phyloP scores from a whole-genome alignment of 768 basidiomycete genomes.

The Gymnopilus dilepis region DNA sequence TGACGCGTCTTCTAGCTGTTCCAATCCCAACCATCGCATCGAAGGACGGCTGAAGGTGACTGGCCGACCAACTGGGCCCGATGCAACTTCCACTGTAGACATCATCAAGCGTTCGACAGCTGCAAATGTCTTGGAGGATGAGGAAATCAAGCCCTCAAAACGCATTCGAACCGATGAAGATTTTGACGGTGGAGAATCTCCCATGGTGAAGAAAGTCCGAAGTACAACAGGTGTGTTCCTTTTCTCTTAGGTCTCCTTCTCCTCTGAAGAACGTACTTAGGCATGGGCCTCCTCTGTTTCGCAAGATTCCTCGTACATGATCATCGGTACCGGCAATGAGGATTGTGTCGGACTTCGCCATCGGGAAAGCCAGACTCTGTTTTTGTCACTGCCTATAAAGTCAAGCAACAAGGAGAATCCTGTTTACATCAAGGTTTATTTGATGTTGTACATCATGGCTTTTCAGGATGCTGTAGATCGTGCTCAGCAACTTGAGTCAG shows the following conservation, averaged over 20 bases:
- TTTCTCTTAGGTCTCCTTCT: too few relatives aligned
- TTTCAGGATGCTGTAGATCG: not conserved
- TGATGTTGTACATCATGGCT: not conserved
- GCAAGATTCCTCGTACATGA: slow-evolving; percentile 10
- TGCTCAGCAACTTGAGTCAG: not conserved
- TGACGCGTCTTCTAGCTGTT: not conserved
- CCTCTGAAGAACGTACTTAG: too few relatives aligned
- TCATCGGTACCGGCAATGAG: slow-evolving; percentile 8
- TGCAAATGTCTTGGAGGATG: too few relatives aligned
- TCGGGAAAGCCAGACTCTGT: slow-evolving; percentile 15
- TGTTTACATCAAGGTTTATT: not conserved
- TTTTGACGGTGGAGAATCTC: too few relatives aligned
- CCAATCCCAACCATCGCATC: not conserved
- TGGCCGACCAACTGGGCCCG: not conserved
- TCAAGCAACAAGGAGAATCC: not conserved
- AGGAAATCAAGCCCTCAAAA: too few relatives aligned
- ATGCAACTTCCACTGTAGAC: too few relatives aligned
- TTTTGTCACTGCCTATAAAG: slow-evolving; percentile 7
- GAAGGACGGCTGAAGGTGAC: not conserved
- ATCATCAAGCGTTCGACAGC: too few relatives aligned
- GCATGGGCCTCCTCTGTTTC: slow-evolving; percentile 9
- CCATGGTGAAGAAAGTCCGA: too few relatives aligned
- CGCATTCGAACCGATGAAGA: too few relatives aligned
- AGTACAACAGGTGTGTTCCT: too few relatives aligned
- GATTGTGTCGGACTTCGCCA: slow-evolving; percentile 18